phyloP scores from a whole-genome alignment of 108 stramenopile species.

The Skeletonema potamos region DNA sequence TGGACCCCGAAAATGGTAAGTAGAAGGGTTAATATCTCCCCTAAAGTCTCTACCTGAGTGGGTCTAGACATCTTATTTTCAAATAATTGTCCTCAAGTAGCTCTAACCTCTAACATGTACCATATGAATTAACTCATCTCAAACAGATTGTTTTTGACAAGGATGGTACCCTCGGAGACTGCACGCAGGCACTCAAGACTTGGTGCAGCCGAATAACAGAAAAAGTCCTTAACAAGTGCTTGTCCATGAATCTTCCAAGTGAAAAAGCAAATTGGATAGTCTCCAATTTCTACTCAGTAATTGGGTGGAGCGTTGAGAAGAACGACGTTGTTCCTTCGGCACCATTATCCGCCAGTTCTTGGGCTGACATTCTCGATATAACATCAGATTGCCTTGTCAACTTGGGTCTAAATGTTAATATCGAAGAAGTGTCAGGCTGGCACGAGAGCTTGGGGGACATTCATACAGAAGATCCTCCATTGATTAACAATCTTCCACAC shows the following conservation, averaged over 20 bases:
- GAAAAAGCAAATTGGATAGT: constrained; percentile 12
- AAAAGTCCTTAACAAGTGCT: constrained; percentile 6
- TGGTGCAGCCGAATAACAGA: constrained; percentile 49
- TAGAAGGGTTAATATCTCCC: not conserved
- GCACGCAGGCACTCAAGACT: constrained; percentile 29
- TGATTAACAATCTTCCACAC: constrained; percentile 36
- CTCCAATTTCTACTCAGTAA: constrained; percentile 30
- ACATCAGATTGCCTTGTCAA: constrained; percentile 7
- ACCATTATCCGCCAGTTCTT: constrained; percentile 52
- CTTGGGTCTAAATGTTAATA: constrained; percentile 6
- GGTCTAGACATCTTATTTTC: not conserved
- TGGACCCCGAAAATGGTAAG: constrained; percentile 18
- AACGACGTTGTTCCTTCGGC: constrained; percentile 48
- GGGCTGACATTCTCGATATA: constrained; percentile 43
- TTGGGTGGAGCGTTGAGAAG: constrained; percentile 47
- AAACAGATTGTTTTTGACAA: constrained; percentile 64
- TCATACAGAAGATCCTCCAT: constrained; percentile 49
- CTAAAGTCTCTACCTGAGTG: not conserved
- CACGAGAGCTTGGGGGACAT: constrained; percentile 54
- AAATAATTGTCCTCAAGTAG: too few species aligned
- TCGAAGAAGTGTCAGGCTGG: constrained; percentile 41
- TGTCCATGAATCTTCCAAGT: not conserved
- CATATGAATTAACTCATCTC: not conserved
- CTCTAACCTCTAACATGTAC: too few species aligned
- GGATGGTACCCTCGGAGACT: constrained; percentile 58